Percentiles rank a stretch among this genome's conserved stretches.
phyloP scores from a whole-genome alignment of 2,329 filamentous ascomycete genomes.

The Paracoccidioides brasiliensis region DNA sequence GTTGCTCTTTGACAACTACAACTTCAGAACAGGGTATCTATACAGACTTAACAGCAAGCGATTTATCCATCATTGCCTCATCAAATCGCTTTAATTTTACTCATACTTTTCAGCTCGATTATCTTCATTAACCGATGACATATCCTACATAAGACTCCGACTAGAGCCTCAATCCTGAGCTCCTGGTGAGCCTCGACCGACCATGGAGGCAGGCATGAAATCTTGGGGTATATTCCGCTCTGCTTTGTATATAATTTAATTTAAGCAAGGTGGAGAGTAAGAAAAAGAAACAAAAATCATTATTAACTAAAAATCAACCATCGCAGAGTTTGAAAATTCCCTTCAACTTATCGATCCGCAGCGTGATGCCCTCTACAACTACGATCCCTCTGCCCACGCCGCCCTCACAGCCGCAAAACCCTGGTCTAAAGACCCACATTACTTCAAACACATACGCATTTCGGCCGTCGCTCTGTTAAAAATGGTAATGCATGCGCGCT shows the following conservation, averaged over 20 bases:
- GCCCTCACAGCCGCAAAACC: slow-evolving; percentile 51
- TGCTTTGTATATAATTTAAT: too few species aligned
- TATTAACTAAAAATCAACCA: background rate
- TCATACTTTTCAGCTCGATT: background rate
- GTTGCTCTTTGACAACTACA: background rate
- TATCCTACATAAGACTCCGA: too few species aligned
- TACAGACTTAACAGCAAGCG: background rate
- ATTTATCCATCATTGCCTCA: too few species aligned
- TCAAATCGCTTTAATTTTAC: background rate
- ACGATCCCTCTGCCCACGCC: slow-evolving; percentile 57
- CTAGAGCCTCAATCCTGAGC: background rate
- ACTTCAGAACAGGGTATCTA: slow-evolving; percentile 5
- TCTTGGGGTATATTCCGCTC: slow-evolving; percentile 42
- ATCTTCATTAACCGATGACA: background rate
- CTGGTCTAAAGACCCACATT: slow-evolving; percentile 65
- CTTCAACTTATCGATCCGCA: slow-evolving; percentile 70
- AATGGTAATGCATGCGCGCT: slow-evolving; percentile 99
- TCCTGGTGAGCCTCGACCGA: slow-evolving; percentile 8
- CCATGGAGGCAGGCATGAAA: slow-evolving; percentile 45
- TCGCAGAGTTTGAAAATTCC: slow-evolving; percentile 72
- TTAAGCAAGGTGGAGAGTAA: too few species aligned
- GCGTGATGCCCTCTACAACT: slow-evolving; percentile 84
- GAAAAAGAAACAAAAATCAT: background rate
- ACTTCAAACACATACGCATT: slow-evolving; percentile 91
- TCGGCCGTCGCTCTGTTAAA: slow-evolving; percentile 89